Evolutionary conservation across 2,329 filamentous ascomycete species (phyloP).

Genomic region (Lasiodiplodia hormozganensis): DNA sequence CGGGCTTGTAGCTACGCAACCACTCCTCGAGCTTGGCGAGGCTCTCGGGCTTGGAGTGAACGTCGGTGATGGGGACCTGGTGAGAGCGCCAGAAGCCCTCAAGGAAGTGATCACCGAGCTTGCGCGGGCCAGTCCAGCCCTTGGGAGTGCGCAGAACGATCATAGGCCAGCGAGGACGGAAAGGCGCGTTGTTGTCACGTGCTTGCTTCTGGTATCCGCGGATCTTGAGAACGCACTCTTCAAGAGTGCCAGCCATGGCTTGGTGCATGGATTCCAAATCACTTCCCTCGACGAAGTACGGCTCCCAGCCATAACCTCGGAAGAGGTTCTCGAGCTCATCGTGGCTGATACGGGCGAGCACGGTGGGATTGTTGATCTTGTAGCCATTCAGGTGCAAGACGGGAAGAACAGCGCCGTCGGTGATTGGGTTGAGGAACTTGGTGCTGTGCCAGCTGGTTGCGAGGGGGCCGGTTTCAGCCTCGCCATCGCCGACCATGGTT

Average conservation of each 20-base stretch:
- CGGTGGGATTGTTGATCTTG: constrained; percentile 78
- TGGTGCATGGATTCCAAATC: constrained; percentile 79
- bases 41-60: constrained; percentile 68
- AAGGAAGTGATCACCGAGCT: constrained; percentile 73
- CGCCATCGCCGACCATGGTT: constrained; percentile 81
- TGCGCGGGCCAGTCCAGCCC: constrained; percentile 79
- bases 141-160: constrained; percentile 78
- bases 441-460: constrained; percentile 83
- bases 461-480: constrained; percentile 80
- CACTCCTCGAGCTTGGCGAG: constrained; percentile 74
- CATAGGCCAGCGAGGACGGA: constrained; percentile 79
- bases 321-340: constrained; percentile 75
- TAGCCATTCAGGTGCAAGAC: constrained; percentile 83
- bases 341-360: constrained; percentile 76
- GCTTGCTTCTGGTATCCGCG: constrained; percentile 72
- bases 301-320: constrained; percentile 77
- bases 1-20: constrained; percentile 79
- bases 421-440: constrained; percentile 82
- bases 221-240: constrained; percentile 75
- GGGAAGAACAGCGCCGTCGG: constrained; percentile 77
- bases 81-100: constrained; percentile 82
- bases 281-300: constrained; percentile 80
- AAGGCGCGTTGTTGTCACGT: constrained; percentile 71
- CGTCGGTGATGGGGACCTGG: constrained; percentile 77
- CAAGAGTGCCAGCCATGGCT: constrained; percentile 79